Evolutionary conservation across 225 moss, liverwort and hornwort genomes (phyloP).

Genomic region (Physcomitrellopsis africana): DNA sequence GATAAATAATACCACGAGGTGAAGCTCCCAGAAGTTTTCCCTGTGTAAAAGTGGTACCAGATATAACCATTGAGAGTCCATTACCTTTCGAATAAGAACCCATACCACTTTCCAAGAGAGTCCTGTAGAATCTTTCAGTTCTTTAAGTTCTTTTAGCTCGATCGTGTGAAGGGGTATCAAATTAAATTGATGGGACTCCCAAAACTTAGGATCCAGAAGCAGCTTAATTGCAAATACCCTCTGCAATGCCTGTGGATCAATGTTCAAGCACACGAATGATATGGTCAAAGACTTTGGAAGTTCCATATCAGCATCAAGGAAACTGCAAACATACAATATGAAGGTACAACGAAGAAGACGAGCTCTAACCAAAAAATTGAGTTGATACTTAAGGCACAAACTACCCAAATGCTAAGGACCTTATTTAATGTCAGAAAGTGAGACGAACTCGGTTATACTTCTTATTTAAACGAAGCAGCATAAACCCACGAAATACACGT

Average conservation of each 20-base stretch:
- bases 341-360: constrained; percentile 12
- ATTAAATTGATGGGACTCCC: constrained; percentile 60
- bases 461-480: constrained; percentile 17
- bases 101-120: constrained; percentile 76
- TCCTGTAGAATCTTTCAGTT: constrained; percentile 47
- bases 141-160: constrained; percentile 19
- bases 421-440: constrained; percentile 5
- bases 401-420: background rate
- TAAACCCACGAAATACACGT: background rate
- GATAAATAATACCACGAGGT: constrained; percentile 70
- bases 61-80: constrained; percentile 83
- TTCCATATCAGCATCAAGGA: constrained; percentile 6
- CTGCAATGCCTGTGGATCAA: constrained; percentile 66
- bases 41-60: constrained; percentile 75
- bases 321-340: background rate
- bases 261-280: constrained; percentile 27
- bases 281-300: constrained; percentile 28
- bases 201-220: constrained; percentile 76
- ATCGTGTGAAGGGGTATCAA: constrained; percentile 34
- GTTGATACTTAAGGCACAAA: constrained; percentile 14
- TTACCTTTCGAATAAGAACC: constrained; percentile 61
- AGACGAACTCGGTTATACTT: background rate
- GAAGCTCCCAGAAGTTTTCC: constrained; percentile 77
- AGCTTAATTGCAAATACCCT: constrained; percentile 70
- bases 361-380: constrained; percentile 2